A percentile compares a stretch with the other conserved stretches of the same genome.
phyloP scores from a whole-genome alignment of 2,329 filamentous ascomycete species.

The Plectosphaerella plurivora region DNA sequence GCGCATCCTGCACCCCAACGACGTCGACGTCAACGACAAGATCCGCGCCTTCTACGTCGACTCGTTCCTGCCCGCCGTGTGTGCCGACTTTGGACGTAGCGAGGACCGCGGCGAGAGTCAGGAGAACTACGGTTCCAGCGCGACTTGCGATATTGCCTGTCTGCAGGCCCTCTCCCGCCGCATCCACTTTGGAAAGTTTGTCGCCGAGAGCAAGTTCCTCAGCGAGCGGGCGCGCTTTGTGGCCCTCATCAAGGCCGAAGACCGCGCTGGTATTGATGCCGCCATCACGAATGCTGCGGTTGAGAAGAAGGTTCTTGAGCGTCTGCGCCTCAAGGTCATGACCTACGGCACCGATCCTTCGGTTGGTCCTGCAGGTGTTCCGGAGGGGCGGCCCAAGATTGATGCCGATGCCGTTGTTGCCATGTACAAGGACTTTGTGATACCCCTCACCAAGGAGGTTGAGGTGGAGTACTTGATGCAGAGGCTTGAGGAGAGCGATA shows the following conservation, averaged over 20 bases:
- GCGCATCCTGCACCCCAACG: slow-evolving; percentile 77
- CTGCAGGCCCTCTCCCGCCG: slow-evolving; percentile 85
- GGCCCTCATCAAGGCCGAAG: slow-evolving; percentile 72
- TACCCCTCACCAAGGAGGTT: slow-evolving; percentile 95
- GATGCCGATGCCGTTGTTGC: slow-evolving; percentile 84
- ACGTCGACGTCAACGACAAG: slow-evolving; percentile 83
- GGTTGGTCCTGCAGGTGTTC: slow-evolving; percentile 38
- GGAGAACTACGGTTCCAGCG: slow-evolving; percentile 93
- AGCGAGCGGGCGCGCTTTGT: slow-evolving; percentile 79
- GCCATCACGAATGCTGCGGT: slow-evolving; percentile 87
- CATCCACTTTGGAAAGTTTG: slow-evolving; percentile 98
- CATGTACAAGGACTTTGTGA: slow-evolving; percentile 91
- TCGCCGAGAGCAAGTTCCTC: slow-evolving; percentile 91
- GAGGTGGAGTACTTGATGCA: slow-evolving; percentile 99
- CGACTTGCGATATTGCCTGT: slow-evolving; percentile 84
- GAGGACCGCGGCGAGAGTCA: slow-evolving; percentile 77
- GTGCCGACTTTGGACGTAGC: slow-evolving; percentile 64
- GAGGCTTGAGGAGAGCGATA: slow-evolving; percentile 52
- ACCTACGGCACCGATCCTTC: slow-evolving; percentile 92
- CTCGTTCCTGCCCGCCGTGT: slow-evolving; percentile 78
- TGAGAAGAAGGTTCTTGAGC: slow-evolving; percentile 85
- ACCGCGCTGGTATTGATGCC: slow-evolving; percentile 76
- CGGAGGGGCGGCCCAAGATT: slow-evolving; percentile 69
- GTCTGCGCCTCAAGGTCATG: slow-evolving; percentile 80
- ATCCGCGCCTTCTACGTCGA: slow-evolving; percentile 84